phyloP scores from a whole-genome alignment of 768 basidiomycete species.

The Clitopilus hobsonii region DNA sequence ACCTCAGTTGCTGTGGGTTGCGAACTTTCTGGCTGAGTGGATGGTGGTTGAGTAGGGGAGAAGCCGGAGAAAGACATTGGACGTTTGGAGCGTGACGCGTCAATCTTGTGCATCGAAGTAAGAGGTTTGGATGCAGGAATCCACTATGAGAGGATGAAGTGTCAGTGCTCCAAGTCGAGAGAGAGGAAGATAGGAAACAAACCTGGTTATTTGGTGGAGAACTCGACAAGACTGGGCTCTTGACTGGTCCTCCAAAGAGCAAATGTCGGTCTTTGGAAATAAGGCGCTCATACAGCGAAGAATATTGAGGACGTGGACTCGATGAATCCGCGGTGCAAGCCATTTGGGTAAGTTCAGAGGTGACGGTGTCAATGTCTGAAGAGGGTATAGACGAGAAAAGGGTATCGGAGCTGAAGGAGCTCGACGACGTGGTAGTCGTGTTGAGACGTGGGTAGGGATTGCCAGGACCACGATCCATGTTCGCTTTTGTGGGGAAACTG shows the following conservation, averaged over 20 bases:
- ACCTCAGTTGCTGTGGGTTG: no score
- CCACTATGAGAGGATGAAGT: not conserved
- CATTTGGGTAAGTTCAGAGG: not conserved
- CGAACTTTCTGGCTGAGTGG: not conserved
- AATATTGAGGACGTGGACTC: not conserved
- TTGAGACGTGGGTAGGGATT: not conserved
- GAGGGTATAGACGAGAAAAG: not conserved
- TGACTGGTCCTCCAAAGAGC: not conserved
- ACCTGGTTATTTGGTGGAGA: not conserved
- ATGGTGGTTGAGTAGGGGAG: not conserved
- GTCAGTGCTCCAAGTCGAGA: not conserved
- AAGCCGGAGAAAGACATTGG: not conserved
- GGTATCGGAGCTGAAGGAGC: not conserved
- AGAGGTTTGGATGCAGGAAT: not conserved
- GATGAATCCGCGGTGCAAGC: not conserved
- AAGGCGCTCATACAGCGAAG: not conserved
- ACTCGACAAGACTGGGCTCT: not conserved
- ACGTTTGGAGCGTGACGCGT: not conserved
- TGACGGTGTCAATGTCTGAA: not conserved
- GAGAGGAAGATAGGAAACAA: not conserved
- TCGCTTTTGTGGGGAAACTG: slow-evolving; percentile 1
- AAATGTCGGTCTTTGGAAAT: not conserved
- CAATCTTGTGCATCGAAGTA: not conserved
- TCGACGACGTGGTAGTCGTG: not conserved
- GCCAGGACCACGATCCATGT: not conserved